A percentile compares a stretch with the other conserved stretches of the same genome.
These are phyloP conservation scores for Circinella umbellata DNA, from an alignment of 371 early-diverging fungal genomes.

Conservation along the genomic window DNA sequence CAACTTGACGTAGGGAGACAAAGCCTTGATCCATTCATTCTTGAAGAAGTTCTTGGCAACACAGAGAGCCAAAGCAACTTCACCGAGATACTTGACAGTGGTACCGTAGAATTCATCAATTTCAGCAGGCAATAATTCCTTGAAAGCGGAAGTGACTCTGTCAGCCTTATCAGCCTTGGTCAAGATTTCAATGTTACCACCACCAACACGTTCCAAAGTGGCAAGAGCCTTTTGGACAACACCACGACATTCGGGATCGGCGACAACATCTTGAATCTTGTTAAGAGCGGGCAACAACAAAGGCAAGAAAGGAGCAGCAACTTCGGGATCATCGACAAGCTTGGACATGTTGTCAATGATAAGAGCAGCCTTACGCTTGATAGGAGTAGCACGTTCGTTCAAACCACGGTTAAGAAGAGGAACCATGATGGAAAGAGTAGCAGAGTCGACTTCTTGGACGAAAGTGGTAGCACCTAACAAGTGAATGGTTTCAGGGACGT, in stretches of 20 bases:
- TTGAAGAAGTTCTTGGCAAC: conserved; percentile 48
- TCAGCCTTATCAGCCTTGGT: conserved; percentile 51
- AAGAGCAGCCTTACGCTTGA: conserved; percentile 81
- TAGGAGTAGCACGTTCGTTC: conserved; percentile 61
- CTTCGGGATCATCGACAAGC: conserved; percentile 79
- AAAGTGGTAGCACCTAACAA: conserved; percentile 77
- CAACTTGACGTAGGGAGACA: conserved; percentile 59
- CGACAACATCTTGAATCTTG: conserved; percentile 76
- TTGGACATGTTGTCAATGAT: conserved; percentile 89
- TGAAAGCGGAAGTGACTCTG: conserved; percentile 45
- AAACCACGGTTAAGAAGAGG: conserved; percentile 84
- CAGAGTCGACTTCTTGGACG: conserved; percentile 78
- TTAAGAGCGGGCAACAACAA: conserved; percentile 80
- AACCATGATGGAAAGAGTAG: conserved; percentile 83
- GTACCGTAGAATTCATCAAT: conserved; percentile 32
- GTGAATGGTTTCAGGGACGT: conserved; percentile 70
- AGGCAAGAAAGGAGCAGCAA: conserved; percentile 84
- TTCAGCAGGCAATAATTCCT: conserved; percentile 41
- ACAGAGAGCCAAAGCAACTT: conserved; percentile 48
- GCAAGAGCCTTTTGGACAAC: conserved; percentile 60
- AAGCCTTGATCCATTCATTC: conserved; percentile 36
- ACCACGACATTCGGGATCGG: conserved; percentile 81
- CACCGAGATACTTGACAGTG: conserved; percentile 48
- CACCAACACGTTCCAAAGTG: conserved; percentile 47
- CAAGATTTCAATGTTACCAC: conserved; percentile 34